These are phyloP conservation scores for Coix lacrymajobi DNA, from an alignment of 176 grass and related monocot species.

Conservation along the genomic window DNA sequence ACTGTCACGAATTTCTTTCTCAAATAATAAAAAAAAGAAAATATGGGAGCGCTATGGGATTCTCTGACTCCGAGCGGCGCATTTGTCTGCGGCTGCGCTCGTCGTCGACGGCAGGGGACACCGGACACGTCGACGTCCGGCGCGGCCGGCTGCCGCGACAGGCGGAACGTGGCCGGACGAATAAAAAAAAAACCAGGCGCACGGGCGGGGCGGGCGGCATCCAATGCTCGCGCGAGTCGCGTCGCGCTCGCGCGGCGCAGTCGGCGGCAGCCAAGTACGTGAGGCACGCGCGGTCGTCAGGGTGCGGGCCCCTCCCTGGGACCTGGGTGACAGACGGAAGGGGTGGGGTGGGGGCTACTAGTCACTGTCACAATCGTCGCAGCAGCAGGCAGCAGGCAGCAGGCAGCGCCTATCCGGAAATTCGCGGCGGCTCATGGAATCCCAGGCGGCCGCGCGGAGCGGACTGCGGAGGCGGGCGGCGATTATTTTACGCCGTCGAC, in stretches of 20 bases:
- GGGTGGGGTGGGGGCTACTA: too few relatives aligned
- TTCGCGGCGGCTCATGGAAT: constrained; percentile 34
- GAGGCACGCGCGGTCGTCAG: constrained; percentile 21
- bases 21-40: too few relatives aligned
- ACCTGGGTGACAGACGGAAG: neutral
- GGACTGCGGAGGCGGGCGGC: neutral
- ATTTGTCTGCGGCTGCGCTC: neutral
- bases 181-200: constrained; percentile 25
- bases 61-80: constrained; percentile 1
- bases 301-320: neutral
- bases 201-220: constrained; percentile 39
- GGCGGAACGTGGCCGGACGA: constrained; percentile 10
- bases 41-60: neutral
- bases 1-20: neutral
- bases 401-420: constrained; percentile 23
- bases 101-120: constrained; percentile 1
- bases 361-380: too few relatives aligned
- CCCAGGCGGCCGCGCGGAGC: constrained; percentile 15
- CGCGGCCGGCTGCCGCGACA: constrained; percentile 4
- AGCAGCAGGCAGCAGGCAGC: too few relatives aligned
- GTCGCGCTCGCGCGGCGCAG: too few relatives aligned
- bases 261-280: constrained; percentile 24
- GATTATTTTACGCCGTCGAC: constrained; percentile 20
- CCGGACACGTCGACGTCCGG: constrained; percentile 22
- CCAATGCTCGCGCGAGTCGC: neutral